Conservation (phyloP, 805 yeast genomes). For the Suhomyces faveliae region DNA sequence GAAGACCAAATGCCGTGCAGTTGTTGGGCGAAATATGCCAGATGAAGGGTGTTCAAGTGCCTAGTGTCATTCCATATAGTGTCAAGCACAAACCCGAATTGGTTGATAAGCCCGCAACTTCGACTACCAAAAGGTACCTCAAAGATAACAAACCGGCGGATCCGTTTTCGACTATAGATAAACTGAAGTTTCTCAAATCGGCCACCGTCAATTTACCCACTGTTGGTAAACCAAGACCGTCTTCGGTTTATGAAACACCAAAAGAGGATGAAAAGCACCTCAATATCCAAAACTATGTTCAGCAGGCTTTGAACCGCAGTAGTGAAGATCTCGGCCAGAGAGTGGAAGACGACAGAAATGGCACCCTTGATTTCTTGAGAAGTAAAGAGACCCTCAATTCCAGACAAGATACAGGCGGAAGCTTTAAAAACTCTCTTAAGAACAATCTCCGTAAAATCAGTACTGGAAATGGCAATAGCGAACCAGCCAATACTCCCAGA, state of each 20-base stretch:
- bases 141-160: conserved; percentile 20
- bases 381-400: conserved; percentile 28
- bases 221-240: conserved; percentile 14
- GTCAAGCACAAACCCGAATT: conserved; percentile 14
- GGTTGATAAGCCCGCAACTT: too few species aligned
- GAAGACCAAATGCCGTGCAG: conserved; percentile 74
- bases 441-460: conserved; percentile 38
- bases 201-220: conserved; percentile 7
- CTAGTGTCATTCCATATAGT: conserved; percentile 42
- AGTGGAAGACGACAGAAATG: conserved; percentile 10
- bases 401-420: conserved; percentile 41
- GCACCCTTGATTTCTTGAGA: conserved; percentile 38
- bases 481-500: conserved; percentile 10
- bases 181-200: conserved; percentile 27
- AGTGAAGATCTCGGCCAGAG: conserved; percentile 15
- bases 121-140: background rate
- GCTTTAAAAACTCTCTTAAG: conserved; percentile 31
- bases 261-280: conserved; percentile 9
- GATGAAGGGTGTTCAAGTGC: conserved; percentile 51
- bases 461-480: conserved; percentile 33
- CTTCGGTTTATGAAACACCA: conserved; percentile 11
- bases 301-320: conserved; percentile 30
- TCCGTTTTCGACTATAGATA: conserved; percentile 45
- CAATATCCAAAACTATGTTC: conserved; percentile 30
- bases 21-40: conserved; percentile 64